Conservation (phyloP, 192 early-diverging fungal species). For the Coemansia sp. region DNA sequence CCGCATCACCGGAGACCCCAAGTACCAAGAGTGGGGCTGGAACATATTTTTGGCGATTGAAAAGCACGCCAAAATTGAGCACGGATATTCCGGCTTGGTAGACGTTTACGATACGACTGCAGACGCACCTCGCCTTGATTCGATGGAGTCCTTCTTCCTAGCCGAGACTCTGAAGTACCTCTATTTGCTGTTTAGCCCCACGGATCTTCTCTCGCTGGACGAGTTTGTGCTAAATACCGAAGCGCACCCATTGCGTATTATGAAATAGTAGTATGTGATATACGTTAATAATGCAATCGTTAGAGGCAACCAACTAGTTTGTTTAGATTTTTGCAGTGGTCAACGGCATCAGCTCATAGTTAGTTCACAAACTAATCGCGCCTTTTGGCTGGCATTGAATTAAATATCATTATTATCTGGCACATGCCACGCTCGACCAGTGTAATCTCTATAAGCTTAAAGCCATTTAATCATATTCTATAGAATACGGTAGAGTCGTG, state of each 20-base stretch:
- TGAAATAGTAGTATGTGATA: neutral
- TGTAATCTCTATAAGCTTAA: too few species aligned
- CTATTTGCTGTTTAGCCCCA: conserved; percentile 78
- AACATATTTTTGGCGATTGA: conserved; percentile 84
- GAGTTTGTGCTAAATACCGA: conserved; percentile 93
- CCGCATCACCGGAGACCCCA: conserved; percentile 74
- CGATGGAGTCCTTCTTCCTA: conserved; percentile 79
- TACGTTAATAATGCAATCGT: too few species aligned
- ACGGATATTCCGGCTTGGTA: conserved; percentile 56
- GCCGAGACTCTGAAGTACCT: conserved; percentile 96
- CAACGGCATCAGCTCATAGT: too few species aligned
- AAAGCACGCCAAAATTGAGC: conserved; percentile 60
- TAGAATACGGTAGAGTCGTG: conserved; percentile 17
- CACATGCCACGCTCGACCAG: too few species aligned
- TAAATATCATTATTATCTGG: too few species aligned
- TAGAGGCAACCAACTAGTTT: too few species aligned
- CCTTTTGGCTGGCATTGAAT: neutral
- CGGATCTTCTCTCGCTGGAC: conserved; percentile 63
- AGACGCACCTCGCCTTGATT: conserved; percentile 3
- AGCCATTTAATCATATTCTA: neutral
- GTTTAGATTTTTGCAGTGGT: too few species aligned
- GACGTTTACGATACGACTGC: conserved; percentile 7
- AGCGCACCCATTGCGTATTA: conserved; percentile 74
- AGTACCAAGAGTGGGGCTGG: conserved; percentile 79
- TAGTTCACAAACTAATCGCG: too few species aligned